Conservation (phyloP, 441 rosid genomes). For the Gossypium schwendimanii region DNA sequence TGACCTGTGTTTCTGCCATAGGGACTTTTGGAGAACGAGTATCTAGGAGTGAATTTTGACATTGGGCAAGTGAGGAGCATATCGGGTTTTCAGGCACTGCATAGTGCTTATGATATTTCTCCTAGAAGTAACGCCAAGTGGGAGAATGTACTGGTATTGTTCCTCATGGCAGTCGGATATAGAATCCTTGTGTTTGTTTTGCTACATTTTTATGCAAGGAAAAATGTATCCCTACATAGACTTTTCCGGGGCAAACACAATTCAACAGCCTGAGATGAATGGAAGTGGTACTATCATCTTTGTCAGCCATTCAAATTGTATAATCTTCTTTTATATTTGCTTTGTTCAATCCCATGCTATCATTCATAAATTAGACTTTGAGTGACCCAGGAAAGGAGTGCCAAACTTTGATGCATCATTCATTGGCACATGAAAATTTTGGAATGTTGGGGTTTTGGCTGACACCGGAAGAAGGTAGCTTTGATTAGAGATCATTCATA, state of each 20-base stretch:
- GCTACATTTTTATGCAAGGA: conserved; percentile 55
- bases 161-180: conserved; percentile 73
- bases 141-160: conserved; percentile 67
- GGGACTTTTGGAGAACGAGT: conserved; percentile 96
- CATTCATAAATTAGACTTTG: neutral
- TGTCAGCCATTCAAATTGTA: conserved; percentile 12
- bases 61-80: conserved; percentile 91
- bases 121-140: conserved; percentile 65
- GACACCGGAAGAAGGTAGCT: neutral
- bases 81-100: conserved; percentile 75
- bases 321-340: neutral
- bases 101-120: conserved; percentile 69
- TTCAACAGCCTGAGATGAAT: conserved; percentile 45
- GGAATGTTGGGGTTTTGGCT: neutral
- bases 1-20: conserved; percentile 16
- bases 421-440: neutral
- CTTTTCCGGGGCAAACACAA: conserved; percentile 35
- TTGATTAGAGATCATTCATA: neutral
- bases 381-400: neutral
- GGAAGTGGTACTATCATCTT: conserved; percentile 9
- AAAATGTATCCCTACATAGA: conserved; percentile 34
- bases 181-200: conserved; percentile 55
- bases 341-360: conserved; percentile 1
- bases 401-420: neutral
- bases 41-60: conserved; percentile 68